Evolutionary conservation across 2,329 filamentous ascomycete genomes (phyloP).

Genomic region (Penicillium hordei): DNA sequence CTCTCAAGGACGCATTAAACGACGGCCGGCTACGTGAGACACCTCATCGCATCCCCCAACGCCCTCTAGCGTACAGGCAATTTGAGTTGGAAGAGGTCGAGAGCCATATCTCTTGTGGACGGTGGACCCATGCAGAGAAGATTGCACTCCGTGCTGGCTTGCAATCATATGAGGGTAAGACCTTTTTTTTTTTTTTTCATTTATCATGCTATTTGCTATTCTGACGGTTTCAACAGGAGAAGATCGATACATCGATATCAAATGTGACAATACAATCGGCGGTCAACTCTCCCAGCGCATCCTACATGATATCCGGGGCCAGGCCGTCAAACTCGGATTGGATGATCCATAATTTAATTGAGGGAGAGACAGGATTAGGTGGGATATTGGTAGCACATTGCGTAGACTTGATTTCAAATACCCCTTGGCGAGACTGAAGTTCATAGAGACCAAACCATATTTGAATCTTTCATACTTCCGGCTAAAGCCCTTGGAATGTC

Average conservation of each 20-base stretch:
- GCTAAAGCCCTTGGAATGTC: too few species aligned
- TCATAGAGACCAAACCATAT: background rate
- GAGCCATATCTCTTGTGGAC: conserved; percentile 1
- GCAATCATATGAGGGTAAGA: background rate
- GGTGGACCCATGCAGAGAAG: conserved; percentile 1
- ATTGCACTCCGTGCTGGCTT: background rate
- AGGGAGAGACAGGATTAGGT: too few species aligned
- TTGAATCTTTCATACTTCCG: too few species aligned
- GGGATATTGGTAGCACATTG: too few species aligned
- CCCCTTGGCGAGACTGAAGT: background rate
- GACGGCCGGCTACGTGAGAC: conserved; percentile 2
- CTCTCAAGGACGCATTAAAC: conserved; percentile 7
- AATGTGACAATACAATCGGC: conserved; percentile 1
- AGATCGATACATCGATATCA: conserved; percentile 4
- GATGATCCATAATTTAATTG: background rate
- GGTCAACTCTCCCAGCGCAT: background rate
- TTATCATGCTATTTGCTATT: background rate
- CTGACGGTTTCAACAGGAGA: conserved; percentile 1
- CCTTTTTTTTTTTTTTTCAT: too few species aligned
- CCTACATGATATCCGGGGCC: background rate
- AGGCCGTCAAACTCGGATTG: background rate
- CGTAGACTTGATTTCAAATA: background rate
- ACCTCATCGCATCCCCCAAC: background rate
- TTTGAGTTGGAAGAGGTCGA: conserved; percentile 2
- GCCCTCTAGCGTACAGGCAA: background rate